Base-by-base conservation (phyloP, 2,329 filamentous ascomycete genomes). In the Botrytis cinerea region DNA sequence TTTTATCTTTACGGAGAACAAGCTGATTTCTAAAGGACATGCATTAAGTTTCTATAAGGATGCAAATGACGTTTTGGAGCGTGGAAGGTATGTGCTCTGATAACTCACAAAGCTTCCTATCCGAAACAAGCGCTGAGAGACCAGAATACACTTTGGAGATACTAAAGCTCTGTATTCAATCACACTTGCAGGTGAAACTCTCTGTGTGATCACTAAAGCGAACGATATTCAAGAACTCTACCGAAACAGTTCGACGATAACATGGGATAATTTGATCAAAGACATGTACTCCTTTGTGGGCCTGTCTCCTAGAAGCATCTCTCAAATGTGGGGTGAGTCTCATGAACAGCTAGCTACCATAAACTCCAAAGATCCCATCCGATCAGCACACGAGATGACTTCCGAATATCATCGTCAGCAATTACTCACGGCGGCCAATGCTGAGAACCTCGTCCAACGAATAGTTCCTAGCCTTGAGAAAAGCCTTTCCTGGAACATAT, bases 151-250 rank as follows among this genome's bases (percentile, higher is more conserved):
- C 16, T 43, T 62, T 28, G 60, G 60, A n/a, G 25, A 62, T 62
- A 43, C 14, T 4, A 43, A 62, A 43, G 25, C 12, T 62, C 7
- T 62, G 12, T 62, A 62, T 43, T 62, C 38, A 2, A 62, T 62
- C 14, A 62, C 60, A 20, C 68, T 70, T 18, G 68, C 40, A 7
- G 40, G 68, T 12, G n/a, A 46, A 61, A 32, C 18, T 28, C 20
- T 70, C 22, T 61, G 40, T 60, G n/a, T 70, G n/a, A 46, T 70
- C 18, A 61, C 54, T 60, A 40, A n/a, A 32, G 38, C 38, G 12
- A 20, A 20, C 25, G 68, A 61, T 7, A 60, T 70, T 14, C n/a
- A 32, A 25, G 68, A 70, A 20, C 6, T 70, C 3, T 70, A 61
- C 22, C n/a, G 40, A 60, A 45, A 60, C 5, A 45, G 16, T 6